Percentiles rank a stretch among this genome's conserved stretches.
Evolutionary conservation across 768 basidiomycete genomes (phyloP).

Genomic region (Xerocomellus dryophilus): DNA sequence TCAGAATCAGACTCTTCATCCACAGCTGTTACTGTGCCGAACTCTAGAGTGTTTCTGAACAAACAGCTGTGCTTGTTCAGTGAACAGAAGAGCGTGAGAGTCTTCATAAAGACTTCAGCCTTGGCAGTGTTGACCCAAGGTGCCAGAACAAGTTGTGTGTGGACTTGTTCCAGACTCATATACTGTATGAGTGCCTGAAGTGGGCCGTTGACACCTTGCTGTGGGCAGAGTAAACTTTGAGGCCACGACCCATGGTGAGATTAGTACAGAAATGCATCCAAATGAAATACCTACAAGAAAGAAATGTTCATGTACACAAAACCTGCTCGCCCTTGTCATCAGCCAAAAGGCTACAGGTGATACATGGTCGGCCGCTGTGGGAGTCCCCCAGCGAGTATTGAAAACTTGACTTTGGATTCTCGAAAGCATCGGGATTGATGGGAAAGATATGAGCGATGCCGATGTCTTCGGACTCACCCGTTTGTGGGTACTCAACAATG

Average conservation of each 20-base stretch:
- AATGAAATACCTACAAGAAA: background rate
- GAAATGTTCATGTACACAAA: background rate
- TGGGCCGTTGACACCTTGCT: no score
- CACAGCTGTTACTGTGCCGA: no score
- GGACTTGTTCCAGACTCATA: background rate
- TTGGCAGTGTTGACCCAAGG: background rate
- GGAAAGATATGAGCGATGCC: background rate
- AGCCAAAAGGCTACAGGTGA: background rate
- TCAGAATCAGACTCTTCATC: background rate
- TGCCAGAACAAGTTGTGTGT: background rate
- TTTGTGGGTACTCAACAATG: background rate
- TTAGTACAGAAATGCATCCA: background rate
- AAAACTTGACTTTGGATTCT: background rate
- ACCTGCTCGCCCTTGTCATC: background rate
- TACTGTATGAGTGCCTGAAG: background rate
- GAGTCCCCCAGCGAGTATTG: background rate
- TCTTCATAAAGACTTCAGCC: conserved; percentile 6
- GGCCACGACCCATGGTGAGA: background rate
- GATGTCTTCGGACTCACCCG: background rate
- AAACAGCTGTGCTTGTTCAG: background rate
- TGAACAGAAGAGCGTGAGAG: background rate
- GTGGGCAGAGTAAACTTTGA: background rate
- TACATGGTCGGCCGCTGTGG: background rate
- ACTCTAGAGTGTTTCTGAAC: background rate
- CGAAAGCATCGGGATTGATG: background rate